Evolutionary conservation across 2,329 filamentous ascomycete genomes (phyloP), one percentile per base, ranked within the genome.

Genomic region (Drechslera avenae): DNA sequence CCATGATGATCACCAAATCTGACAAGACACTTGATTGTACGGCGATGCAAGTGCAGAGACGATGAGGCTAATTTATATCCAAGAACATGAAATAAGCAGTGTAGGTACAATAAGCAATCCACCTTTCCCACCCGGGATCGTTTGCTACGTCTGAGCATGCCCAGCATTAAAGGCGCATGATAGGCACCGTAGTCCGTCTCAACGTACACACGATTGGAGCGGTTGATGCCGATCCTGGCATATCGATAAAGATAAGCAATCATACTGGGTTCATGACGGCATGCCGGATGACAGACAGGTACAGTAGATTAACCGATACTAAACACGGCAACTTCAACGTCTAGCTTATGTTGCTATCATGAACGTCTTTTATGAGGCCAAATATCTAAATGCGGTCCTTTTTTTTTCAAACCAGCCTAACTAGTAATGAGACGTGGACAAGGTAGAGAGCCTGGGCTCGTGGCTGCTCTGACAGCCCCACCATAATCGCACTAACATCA

Each of bases 121-220:
- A 47, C 39, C 52, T 54, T 23, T 28, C 45, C 35, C 26, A 52
- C 55, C 21, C 21, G 6, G 6, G 6, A 23, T 23, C 21, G 35
- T 18, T 41, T 40, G 48, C 51, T 36, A 46, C 34, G 31, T 43
- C 35, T 8, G 35, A 46, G 39, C 21, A 49, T 41, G 60, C 59
- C 62, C 42, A 64, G 59, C 44, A 21, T 51, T 40, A 44, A 23
- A 54, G 61, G 65, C 60, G 56, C 54, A 40, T 56, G 56, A 59
- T 63, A 52, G 54, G 54, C 52, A 63, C 50, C 16, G 31, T 46
- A 43, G 45, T 52, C 14, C 17, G 17, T 14, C 13, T 19, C 30
- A 45, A 19, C 39, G 23, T 42, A 45, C 16, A 47, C 40, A n/a
- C 21, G 48, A 54, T 57, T 63, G 50, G 57, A 18, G 19, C n/a